Base-by-base conservation (phyloP, 2,329 filamentous ascomycete genomes). In the Arthrobotrys conoides region DNA sequence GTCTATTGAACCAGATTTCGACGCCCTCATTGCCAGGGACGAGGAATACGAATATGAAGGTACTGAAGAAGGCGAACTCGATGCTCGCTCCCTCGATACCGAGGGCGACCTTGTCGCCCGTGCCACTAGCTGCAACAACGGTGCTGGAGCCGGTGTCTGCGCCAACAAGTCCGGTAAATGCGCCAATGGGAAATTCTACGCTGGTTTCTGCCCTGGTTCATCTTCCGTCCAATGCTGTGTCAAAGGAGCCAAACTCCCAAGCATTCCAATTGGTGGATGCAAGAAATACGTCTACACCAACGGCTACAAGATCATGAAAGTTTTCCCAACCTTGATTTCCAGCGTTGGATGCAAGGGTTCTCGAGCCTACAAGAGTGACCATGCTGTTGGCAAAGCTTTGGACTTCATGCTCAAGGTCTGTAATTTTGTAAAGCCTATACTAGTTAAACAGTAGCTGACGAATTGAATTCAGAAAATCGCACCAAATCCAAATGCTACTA, bases 171-270 rank as follows among this genome's bases (percentile, higher is more conserved):
- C 72, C n/a, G 59, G 59, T 8, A 30, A 36, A 20, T 76, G 72
- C 66, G 24, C 18, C 10, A 65, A 65, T 30, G 71, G 71, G 20
- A 70, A 69, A 41, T 76, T 71, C 48, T 76, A 76, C n/a, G 27
- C 65, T 14, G 78, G 66, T 44, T 83, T 83, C 55, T 86, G 85
- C 57, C 85, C 85, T 16, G 85, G 85, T 0, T 85, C 85, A 3
- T 46, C 81, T 2, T 81, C 82, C 76, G 84, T 86, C 81, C 83
- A 84, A 77, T 86, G 85, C 83, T 86, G 85, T 82, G 82, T 80
- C 36, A 83, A 84, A 48, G 85, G 85, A 12, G 84, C 85, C 41
- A 44, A 69, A 24, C 81, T 82, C 10, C 84, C 85, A 0, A 81
- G 68, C 0, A 83, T 85, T 69, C 85, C 85, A 8, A 71, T 82